These are phyloP conservation scores for Vigna trinervia DNA, from an alignment of 306 rosid genomes.

Conservation along the genomic window DNA sequence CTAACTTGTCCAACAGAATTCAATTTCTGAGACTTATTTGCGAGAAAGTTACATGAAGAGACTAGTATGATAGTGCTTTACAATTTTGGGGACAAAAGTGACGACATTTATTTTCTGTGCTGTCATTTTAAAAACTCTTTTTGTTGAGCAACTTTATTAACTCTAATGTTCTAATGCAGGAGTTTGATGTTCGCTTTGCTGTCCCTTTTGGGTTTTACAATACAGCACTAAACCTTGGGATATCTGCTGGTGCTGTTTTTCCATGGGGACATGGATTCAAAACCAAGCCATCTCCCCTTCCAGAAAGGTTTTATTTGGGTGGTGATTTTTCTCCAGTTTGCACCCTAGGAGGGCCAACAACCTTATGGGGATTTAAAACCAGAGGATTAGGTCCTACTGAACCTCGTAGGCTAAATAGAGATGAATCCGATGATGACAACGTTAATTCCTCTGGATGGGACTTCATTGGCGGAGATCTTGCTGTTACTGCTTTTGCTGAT, in stretches of 20 bases:
- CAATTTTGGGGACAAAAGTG: background rate
- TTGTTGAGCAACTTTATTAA: conserved; percentile 31
- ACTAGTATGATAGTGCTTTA: background rate
- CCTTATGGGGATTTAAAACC: conserved; percentile 87
- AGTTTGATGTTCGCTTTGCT: conserved; percentile 76
- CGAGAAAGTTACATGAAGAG: background rate
- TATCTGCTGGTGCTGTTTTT: conserved; percentile 73
- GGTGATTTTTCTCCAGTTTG: conserved; percentile 96
- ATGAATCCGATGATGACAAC: conserved; percentile 50
- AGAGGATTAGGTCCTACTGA: conserved; percentile 88
- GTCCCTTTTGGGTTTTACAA: conserved; percentile 79
- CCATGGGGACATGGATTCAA: conserved; percentile 86
- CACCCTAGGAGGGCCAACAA: conserved; percentile 77
- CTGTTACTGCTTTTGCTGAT: conserved; percentile 87
- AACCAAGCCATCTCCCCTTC: conserved; percentile 79
- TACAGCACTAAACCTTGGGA: conserved; percentile 81
- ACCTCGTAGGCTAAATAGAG: conserved; percentile 63
- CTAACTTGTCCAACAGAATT: background rate
- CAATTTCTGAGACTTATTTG: background rate
- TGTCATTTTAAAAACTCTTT: background rate
- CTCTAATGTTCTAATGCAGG: conserved; percentile 56
- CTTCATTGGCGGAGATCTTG: conserved; percentile 91
- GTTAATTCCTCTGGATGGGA: conserved; percentile 57
- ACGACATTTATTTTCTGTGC: background rate
- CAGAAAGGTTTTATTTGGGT: conserved; percentile 88